Percentiles rank a stretch among this genome's conserved stretches.
phyloP scores from a whole-genome alignment of 2,329 filamentous ascomycete species.

The Lachnellula cervina region DNA sequence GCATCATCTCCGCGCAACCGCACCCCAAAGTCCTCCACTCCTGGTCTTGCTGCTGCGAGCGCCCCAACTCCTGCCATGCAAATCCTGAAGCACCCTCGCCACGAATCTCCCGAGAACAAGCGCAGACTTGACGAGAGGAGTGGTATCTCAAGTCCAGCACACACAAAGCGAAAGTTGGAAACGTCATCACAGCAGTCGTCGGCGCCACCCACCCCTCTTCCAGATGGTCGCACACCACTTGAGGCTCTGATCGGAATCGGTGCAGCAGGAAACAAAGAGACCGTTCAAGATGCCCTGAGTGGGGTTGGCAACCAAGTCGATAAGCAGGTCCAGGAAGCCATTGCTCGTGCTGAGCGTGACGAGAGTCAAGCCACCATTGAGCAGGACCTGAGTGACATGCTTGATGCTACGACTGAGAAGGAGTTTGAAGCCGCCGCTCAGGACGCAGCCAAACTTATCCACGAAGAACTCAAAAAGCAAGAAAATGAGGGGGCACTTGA shows the following conservation, averaged over 20 bases:
- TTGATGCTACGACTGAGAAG: constrained; percentile 47
- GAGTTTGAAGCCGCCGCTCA: constrained; percentile 50
- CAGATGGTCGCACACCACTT: constrained; percentile 35
- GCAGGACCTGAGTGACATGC: constrained; percentile 45
- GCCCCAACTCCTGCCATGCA: constrained; percentile 25
- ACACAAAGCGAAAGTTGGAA: constrained; percentile 28
- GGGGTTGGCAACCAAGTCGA: constrained; percentile 58
- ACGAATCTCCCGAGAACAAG: constrained; percentile 26
- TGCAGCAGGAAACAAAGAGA: constrained; percentile 46
- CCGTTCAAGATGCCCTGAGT: constrained; percentile 65
- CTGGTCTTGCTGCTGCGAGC: constrained; percentile 36
- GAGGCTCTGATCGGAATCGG: constrained; percentile 31
- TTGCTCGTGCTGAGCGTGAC: constrained; percentile 47
- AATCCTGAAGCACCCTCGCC: constrained; percentile 31
- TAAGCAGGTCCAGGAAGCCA: constrained; percentile 57
- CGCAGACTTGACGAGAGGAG: constrained; percentile 28
- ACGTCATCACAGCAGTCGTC: constrained; percentile 20
- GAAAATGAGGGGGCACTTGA: constrained; percentile 51
- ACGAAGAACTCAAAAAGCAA: constrained; percentile 51
- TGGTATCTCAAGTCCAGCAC: constrained; percentile 22
- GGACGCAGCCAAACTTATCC: constrained; percentile 43
- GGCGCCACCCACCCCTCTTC: constrained; percentile 24
- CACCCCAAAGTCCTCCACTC: constrained; percentile 41
- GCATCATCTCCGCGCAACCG: constrained; percentile 59
- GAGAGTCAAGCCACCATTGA: constrained; percentile 45